Conservation (phyloP, 2,329 filamentous ascomycete species). For the Fusarium denticulatum region DNA sequence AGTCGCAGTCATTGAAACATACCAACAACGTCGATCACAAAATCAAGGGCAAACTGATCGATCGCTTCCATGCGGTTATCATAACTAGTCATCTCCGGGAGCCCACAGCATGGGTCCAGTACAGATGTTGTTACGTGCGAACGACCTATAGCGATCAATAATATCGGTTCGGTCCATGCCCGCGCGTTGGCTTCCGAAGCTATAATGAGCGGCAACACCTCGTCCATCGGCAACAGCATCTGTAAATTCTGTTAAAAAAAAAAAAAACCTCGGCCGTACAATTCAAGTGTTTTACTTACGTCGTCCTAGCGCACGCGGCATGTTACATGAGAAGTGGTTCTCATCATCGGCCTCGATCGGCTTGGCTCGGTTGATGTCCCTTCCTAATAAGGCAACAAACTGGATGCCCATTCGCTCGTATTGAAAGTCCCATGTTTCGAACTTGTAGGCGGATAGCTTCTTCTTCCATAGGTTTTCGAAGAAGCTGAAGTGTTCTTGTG, state of each 20-base stretch:
- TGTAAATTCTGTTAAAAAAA: slow-evolving; percentile 31
- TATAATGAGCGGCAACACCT: slow-evolving; percentile 64
- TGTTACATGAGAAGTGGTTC: slow-evolving; percentile 54
- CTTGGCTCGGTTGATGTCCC: slow-evolving; percentile 59
- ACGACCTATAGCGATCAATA: slow-evolving; percentile 62
- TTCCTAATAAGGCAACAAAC: slow-evolving; percentile 63
- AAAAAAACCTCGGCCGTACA: not conserved
- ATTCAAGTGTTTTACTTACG: slow-evolving; percentile 31
- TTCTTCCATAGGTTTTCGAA: slow-evolving; percentile 61
- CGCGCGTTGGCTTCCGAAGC: slow-evolving; percentile 53
- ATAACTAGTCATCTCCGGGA: slow-evolving; percentile 24
- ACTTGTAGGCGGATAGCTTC: slow-evolving; percentile 58
- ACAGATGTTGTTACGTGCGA: slow-evolving; percentile 63
- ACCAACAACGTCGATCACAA: not conserved
- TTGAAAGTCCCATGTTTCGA: slow-evolving; percentile 59
- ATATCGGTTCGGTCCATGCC: slow-evolving; percentile 63
- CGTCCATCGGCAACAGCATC: slow-evolving; percentile 63
- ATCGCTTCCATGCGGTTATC: not conserved
- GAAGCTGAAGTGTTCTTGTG: slow-evolving; percentile 59
- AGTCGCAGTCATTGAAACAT: not conserved
- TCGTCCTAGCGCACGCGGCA: slow-evolving; percentile 51
- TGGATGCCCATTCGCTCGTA: slow-evolving; percentile 63
- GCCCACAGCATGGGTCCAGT: slow-evolving; percentile 45
- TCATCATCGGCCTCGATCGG: slow-evolving; percentile 58
- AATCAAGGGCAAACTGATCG: not conserved